These are phyloP conservation scores for Psilocybe cyanescens DNA, from an alignment of 768 basidiomycete species.

Conservation along the genomic window DNA sequence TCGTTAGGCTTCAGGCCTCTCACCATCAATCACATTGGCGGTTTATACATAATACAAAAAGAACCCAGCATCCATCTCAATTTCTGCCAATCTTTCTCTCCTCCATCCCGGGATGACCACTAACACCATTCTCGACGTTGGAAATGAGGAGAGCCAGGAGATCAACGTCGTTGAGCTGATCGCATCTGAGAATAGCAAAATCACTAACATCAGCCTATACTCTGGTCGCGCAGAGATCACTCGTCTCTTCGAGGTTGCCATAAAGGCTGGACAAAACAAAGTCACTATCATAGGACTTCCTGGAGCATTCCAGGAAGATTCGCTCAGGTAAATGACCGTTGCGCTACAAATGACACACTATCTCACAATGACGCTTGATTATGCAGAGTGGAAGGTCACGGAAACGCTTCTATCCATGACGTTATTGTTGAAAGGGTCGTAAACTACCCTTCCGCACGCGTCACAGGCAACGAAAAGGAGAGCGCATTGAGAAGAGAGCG, in stretches of 20 bases:
- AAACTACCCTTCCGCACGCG: not conserved
- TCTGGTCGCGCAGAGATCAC: constrained; percentile 41
- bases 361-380: not conserved
- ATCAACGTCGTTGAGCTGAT: constrained; percentile 12
- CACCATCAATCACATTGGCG: too few relatives aligned
- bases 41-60: too few relatives aligned
- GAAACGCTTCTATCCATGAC: constrained; percentile 48
- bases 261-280: constrained; percentile 42
- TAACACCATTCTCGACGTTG: not conserved
- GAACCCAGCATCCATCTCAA: too few relatives aligned
- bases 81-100: too few relatives aligned
- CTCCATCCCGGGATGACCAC: too few relatives aligned
- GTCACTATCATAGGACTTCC: constrained; percentile 41
- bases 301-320: constrained; percentile 35
- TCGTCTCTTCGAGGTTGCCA: constrained; percentile 33
- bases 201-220: constrained; percentile 38
- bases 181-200: constrained; percentile 33
- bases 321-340: constrained; percentile 36
- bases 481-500: not conserved
- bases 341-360: not conserved
- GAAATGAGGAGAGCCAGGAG: not conserved
- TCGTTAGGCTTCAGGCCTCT: too few relatives aligned
- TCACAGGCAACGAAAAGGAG: not conserved
- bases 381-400: constrained; percentile 45
- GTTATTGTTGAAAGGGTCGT: constrained; percentile 31